These are phyloP conservation scores for Clavispora phyllophila DNA, from an alignment of 805 yeast species.

Conservation along the genomic window DNA sequence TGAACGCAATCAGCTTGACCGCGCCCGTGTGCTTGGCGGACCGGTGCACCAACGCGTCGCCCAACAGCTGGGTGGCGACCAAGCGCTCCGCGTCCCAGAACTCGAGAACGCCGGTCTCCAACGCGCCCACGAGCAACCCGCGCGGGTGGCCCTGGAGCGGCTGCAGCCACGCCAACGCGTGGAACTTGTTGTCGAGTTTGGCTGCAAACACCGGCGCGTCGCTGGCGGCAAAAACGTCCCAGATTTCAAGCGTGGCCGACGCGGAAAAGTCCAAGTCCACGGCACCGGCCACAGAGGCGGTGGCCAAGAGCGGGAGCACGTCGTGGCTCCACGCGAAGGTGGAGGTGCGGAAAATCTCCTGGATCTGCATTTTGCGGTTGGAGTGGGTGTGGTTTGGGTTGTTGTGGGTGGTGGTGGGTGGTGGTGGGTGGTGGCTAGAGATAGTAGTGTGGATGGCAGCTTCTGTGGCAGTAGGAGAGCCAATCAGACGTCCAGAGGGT, in stretches of 20 bases:
- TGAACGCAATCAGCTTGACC: slow-evolving; percentile 71
- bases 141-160: slow-evolving; percentile 44
- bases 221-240: slow-evolving; percentile 54
- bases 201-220: slow-evolving; percentile 33
- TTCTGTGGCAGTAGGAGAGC: background rate
- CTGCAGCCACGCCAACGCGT: slow-evolving; percentile 80
- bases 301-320: slow-evolving; percentile 67
- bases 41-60: slow-evolving; percentile 44
- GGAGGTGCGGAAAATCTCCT: slow-evolving; percentile 80
- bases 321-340: slow-evolving; percentile 95
- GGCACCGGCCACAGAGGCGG: slow-evolving; percentile 96
- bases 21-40: slow-evolving; percentile 60
- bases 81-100: slow-evolving; percentile 68
- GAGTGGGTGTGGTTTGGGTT: background rate
- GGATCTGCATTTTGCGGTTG: slow-evolving; percentile 44
- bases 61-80: slow-evolving; percentile 35
- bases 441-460: background rate
- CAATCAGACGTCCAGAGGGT: background rate
- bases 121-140: slow-evolving; percentile 78
- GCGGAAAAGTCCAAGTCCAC: slow-evolving; percentile 84
- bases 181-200: slow-evolving; percentile 43
- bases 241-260: slow-evolving; percentile 69
- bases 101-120: slow-evolving; percentile 76
- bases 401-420: background rate
- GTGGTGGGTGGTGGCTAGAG: background rate